Percentiles rank a stretch among this genome's conserved stretches.
Evolutionary conservation across 2,329 filamentous ascomycete genomes (phyloP).

Genomic region (Aspergillus cejpii): DNA sequence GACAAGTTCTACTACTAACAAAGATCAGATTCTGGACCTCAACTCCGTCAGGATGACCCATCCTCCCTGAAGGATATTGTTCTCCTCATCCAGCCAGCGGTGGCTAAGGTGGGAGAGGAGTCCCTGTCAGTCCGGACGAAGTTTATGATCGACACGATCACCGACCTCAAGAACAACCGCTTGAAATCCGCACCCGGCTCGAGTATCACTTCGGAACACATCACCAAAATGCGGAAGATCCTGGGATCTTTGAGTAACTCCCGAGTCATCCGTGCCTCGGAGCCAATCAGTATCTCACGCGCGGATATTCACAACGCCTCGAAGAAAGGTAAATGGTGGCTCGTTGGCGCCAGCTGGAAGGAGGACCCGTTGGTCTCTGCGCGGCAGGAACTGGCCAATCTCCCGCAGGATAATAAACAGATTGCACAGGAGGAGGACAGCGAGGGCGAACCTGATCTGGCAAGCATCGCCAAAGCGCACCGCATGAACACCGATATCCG

Average conservation of each 20-base stretch:
- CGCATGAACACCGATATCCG: constrained; percentile 82
- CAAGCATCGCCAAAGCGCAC: constrained; percentile 67
- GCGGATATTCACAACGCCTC: constrained; percentile 75
- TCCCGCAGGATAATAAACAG: constrained; percentile 10
- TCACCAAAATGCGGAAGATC: constrained; percentile 80
- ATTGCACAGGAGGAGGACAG: constrained; percentile 22
- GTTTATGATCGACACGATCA: constrained; percentile 97
- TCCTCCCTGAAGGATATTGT: constrained; percentile 85
- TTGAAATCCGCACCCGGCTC: constrained; percentile 69
- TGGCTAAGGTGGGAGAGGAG: constrained; percentile 59
- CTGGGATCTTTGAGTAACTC: constrained; percentile 66
- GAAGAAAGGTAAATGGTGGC: constrained; percentile 95
- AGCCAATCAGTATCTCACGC: constrained; percentile 75
- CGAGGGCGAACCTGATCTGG: constrained; percentile 54
- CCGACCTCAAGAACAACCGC: constrained; percentile 88
- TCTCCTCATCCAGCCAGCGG: constrained; percentile 64
- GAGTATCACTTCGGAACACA: constrained; percentile 69
- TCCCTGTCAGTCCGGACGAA: constrained; percentile 80
- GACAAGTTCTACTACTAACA: constrained; percentile 12
- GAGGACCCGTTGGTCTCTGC: constrained; percentile 37
- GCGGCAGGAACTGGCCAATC: constrained; percentile 26
- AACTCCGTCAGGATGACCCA: constrained; percentile 82
- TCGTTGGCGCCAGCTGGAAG: constrained; percentile 88
- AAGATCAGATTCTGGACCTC: constrained; percentile 58
- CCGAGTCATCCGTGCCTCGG: constrained; percentile 62